A percentile compares a stretch with the other conserved stretches of the same genome.
Evolutionary conservation across 306 rosid species (phyloP).

Genomic region (Crotalaria pallida): DNA sequence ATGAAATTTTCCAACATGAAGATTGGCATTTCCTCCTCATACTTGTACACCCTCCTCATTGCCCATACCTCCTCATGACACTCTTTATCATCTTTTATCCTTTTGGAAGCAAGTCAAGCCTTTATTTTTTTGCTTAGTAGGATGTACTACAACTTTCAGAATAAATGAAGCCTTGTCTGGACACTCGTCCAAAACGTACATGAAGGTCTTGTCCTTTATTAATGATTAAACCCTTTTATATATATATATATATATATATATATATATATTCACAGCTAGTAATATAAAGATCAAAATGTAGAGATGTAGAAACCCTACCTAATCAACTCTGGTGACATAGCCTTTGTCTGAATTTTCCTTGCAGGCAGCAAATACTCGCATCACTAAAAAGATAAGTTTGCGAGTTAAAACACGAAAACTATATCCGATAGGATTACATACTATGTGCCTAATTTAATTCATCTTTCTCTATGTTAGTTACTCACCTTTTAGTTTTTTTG

Average conservation of each 20-base stretch:
- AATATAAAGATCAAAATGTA: constrained; percentile 10
- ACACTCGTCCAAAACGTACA: constrained; percentile 27
- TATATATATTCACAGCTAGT: constrained; percentile 19
- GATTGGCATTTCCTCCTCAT: constrained; percentile 36
- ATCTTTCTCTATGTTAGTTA: not conserved
- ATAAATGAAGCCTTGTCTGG: constrained; percentile 29
- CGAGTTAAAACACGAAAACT: not conserved
- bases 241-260: constrained; percentile 14
- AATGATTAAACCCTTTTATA: constrained; percentile 5
- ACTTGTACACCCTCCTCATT: constrained; percentile 24
- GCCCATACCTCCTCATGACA: constrained; percentile 24
- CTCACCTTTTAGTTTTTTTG: not conserved
- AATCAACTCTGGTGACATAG: constrained; percentile 32
- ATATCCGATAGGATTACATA: not conserved
- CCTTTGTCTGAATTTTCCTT: constrained; percentile 24
- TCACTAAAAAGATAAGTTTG: constrained; percentile 7
- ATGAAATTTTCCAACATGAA: constrained; percentile 42
- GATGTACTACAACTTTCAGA: constrained; percentile 22
- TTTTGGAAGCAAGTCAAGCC: constrained; percentile 22
- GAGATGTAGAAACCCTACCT: constrained; percentile 36
- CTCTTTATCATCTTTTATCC: constrained; percentile 36
- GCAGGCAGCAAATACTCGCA: constrained; percentile 13
- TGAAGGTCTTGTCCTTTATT: constrained; percentile 37
- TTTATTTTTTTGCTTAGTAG: not conserved
- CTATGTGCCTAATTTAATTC: not conserved